These are phyloP conservation scores for Saccharum spontaneum DNA, from an alignment of 176 grass and related monocot genomes.

Conservation along the genomic window DNA sequence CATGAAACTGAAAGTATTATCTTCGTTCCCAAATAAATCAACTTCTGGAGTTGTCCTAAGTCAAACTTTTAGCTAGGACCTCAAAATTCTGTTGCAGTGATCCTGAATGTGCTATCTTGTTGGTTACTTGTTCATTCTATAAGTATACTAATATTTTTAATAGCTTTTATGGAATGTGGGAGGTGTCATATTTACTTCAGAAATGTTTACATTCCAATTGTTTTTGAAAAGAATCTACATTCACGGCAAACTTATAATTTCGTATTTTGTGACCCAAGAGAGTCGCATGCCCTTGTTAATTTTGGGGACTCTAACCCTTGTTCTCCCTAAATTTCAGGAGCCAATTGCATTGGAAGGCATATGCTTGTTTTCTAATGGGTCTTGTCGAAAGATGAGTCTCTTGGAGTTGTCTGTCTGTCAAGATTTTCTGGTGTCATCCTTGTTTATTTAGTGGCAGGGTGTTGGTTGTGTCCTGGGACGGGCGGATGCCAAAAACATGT, in stretches of 20 bases:
- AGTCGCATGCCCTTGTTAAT: background rate
- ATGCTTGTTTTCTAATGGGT: constrained; percentile 21
- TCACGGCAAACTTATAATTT: background rate
- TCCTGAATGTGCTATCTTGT: background rate
- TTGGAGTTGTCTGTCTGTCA: constrained; percentile 18
- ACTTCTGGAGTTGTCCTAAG: background rate
- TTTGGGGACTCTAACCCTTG: background rate
- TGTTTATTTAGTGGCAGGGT: constrained; percentile 12
- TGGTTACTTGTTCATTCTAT: background rate
- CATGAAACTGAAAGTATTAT: background rate
- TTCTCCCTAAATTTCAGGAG: constrained; percentile 31
- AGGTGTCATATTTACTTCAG: constrained; percentile 4
- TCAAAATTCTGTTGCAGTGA: background rate
- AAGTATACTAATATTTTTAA: background rate
- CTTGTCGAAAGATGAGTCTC: constrained; percentile 38
- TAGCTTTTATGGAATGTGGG: background rate
- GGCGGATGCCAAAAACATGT: constrained; percentile 19
- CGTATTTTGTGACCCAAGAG: background rate
- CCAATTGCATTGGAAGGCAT: background rate
- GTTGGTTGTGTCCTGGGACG: constrained; percentile 13
- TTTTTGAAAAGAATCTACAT: background rate
- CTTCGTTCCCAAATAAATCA: background rate
- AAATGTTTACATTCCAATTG: background rate
- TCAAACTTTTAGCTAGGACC: background rate
- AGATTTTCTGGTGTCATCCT: constrained; percentile 23